A percentile compares a stretch with the other conserved stretches of the same genome.
Evolutionary conservation across 2,329 filamentous ascomycete species (phyloP).

Genomic region (Dothideomycetidae sp.): DNA sequence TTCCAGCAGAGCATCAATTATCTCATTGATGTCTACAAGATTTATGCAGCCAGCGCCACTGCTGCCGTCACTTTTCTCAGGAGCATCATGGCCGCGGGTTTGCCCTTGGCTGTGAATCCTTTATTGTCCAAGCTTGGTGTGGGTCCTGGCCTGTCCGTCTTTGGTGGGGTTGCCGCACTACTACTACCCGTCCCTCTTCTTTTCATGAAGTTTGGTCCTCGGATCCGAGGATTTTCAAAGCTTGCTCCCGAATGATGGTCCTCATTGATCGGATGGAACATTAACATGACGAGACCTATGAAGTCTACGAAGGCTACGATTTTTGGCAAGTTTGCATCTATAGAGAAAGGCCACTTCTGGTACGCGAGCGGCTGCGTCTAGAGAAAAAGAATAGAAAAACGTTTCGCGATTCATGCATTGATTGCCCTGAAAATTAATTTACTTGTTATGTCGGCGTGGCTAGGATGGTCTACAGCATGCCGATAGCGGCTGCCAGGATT

Average conservation of each 20-base stretch:
- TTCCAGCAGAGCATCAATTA: slow-evolving; percentile 37
- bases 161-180: slow-evolving; percentile 28
- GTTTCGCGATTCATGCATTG: too few species aligned
- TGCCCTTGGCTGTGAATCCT: slow-evolving; percentile 24
- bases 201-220: slow-evolving; percentile 30
- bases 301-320: neutral
- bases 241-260: slow-evolving; percentile 25
- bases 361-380: too few species aligned
- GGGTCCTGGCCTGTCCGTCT: slow-evolving; percentile 28
- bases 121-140: slow-evolving; percentile 30
- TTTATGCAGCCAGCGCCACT: slow-evolving; percentile 36
- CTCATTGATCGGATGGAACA: too few species aligned
- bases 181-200: slow-evolving; percentile 32
- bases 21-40: slow-evolving; percentile 27
- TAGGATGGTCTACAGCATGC: too few species aligned
- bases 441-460: too few species aligned
- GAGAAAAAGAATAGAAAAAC: too few species aligned
- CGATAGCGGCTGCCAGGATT: too few species aligned
- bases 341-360: too few species aligned
- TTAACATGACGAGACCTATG: neutral
- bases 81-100: slow-evolving; percentile 28
- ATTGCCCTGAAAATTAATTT: too few species aligned
- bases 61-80: slow-evolving; percentile 37
- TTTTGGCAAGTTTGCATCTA: too few species aligned
- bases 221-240: slow-evolving; percentile 30